Base-by-base conservation (phyloP, 2,329 filamentous ascomycete genomes). In the Microsporum ferrugineum region DNA sequence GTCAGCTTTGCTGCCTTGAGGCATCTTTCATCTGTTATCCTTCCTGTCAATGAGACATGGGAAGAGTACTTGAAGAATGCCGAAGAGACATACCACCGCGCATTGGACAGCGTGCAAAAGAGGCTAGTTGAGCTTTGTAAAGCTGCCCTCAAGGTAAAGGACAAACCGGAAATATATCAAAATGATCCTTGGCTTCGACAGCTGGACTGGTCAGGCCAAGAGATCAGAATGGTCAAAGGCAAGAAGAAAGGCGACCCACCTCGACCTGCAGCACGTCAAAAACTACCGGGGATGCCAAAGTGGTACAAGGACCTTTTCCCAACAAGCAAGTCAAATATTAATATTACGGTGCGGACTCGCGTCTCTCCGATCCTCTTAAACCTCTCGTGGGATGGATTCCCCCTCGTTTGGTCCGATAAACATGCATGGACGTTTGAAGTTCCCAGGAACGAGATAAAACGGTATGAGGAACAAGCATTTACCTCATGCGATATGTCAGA, bases 1-100 rank as follows among this genome's bases (percentile, higher is more conserved):
- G 94, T 99, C 69, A 97, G 91, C 75, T 99, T 99, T 69, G 92
- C 90, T 1, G 94, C 94, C 1, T 79, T 99, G 17, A 84, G 94
- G 14, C 94, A 97, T 71, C 80, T 99, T n/a, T 91, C 91, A 0
- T 88, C 91, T 0, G 91, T 96, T 65, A 96, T 97, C 56, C 78
- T 99, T 5, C 94, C 94, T 0, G 88, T 97, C 51, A 85, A 97
- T 71, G 83, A 87, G 68, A 86, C 88, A 0, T 99, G 95, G 95
- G 83, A 92, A 63, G 78, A 84, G 1, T 99, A 99, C 70, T 80
- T 97, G 51, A 77, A 81, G 8, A 92, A 88, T 62, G 87, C 94
- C 0, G 94, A 99, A 71, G 84, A 84, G 0, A 96, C 87, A 0
- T 99, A 96, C 69, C 82, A 87, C 29, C 81, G 82, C 57, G 80